Percentiles rank a stretch among this genome's conserved stretches.
Evolutionary conservation across 2,329 filamentous ascomycete genomes (phyloP).

Genomic region (Magnaporthiopsis incrustans): DNA sequence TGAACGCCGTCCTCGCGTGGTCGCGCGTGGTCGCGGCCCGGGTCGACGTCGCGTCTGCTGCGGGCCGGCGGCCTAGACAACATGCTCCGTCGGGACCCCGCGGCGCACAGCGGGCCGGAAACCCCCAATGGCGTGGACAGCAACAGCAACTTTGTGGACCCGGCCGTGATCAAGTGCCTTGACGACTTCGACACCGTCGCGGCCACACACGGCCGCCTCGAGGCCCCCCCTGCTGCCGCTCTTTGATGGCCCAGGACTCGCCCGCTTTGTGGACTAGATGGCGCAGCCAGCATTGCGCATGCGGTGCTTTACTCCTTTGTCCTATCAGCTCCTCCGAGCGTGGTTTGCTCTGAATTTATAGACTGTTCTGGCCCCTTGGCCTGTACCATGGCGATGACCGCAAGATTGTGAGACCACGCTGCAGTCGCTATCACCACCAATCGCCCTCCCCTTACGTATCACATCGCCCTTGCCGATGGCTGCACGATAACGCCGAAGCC

Average conservation of each 20-base stretch:
- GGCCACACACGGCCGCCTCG: slow-evolving; percentile 21
- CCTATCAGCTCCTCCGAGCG: neutral
- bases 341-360: neutral
- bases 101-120: slow-evolving; percentile 28
- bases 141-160: slow-evolving; percentile 10
- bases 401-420: neutral
- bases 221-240: slow-evolving; percentile 28
- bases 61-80: slow-evolving; percentile 45
- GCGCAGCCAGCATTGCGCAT: neutral
- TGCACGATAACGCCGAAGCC: neutral
- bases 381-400: neutral
- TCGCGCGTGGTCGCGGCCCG: slow-evolving; percentile 34
- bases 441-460: neutral
- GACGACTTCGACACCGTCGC: slow-evolving; percentile 27
- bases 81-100: slow-evolving; percentile 38
- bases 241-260: slow-evolving; percentile 29
- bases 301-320: neutral
- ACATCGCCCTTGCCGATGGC: neutral
- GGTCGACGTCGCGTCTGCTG: slow-evolving; percentile 31
- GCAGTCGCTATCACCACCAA: neutral
- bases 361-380: neutral
- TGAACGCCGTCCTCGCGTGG: slow-evolving; percentile 33
- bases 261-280: slow-evolving; percentile 18
- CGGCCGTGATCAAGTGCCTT: slow-evolving; percentile 14
- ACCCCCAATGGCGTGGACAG: slow-evolving; percentile 20